Evolutionary conservation across 2,329 filamentous ascomycete genomes (phyloP).

Genomic region (Colletotrichum liriopes): DNA sequence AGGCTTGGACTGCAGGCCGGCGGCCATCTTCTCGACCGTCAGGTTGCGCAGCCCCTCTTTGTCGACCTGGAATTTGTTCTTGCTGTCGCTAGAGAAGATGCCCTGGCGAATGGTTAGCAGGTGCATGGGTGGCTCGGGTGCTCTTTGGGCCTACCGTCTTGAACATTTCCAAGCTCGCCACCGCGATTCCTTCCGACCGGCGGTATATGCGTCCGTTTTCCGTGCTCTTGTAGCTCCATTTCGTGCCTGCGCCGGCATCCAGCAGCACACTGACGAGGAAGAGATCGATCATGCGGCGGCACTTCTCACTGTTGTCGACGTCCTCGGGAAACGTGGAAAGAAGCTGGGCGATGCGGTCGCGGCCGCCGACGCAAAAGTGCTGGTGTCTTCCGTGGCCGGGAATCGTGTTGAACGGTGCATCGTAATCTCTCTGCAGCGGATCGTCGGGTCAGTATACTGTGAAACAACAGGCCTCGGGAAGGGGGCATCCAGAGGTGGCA

Average conservation of each 20-base stretch:
- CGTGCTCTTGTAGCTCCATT: constrained; percentile 93
- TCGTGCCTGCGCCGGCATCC: constrained; percentile 89
- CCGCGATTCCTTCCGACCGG: constrained; percentile 90
- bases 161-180: constrained; percentile 89
- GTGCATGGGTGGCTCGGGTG: neutral
- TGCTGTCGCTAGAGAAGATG: constrained; percentile 85
- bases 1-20: constrained; percentile 87
- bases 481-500: neutral
- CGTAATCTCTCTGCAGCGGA: constrained; percentile 65
- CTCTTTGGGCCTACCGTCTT: constrained; percentile 69
- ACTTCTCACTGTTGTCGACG: constrained; percentile 81
- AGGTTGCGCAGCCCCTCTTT: constrained; percentile 82
- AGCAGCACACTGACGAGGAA: constrained; percentile 86
- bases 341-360: constrained; percentile 80
- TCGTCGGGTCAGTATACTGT: constrained; percentile 26
- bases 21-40: constrained; percentile 81
- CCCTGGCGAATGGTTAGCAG: constrained; percentile 64
- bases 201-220: constrained; percentile 88
- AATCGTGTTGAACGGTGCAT: constrained; percentile 73
- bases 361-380: constrained; percentile 86
- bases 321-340: constrained; percentile 78
- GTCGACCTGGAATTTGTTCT: constrained; percentile 91
- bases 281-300: constrained; percentile 82
- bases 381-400: constrained; percentile 91
- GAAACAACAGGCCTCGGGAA: constrained; percentile 3